Percentiles rank a stretch among this genome's conserved stretches.
Evolutionary conservation across 2,329 filamentous ascomycete genomes (phyloP).

Genomic region (Monilinia aucupariae): DNA sequence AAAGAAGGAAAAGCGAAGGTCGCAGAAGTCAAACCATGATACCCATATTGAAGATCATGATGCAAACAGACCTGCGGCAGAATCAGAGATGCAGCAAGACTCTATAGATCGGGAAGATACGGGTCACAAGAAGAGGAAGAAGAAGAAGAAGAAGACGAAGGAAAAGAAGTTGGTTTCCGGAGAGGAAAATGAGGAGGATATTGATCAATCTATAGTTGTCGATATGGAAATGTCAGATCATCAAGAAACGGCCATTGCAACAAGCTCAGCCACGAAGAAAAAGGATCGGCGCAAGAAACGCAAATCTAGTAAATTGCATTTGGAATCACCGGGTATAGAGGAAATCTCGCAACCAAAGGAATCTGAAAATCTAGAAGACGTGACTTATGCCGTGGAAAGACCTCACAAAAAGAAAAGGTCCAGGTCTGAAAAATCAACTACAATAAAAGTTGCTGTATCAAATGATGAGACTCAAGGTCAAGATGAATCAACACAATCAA

Average conservation of each 20-base stretch:
- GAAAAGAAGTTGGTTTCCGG: background rate
- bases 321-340: background rate
- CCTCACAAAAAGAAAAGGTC: background rate
- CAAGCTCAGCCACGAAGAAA: background rate
- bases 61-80: background rate
- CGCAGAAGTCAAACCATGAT: background rate
- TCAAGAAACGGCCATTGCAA: background rate
- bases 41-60: background rate
- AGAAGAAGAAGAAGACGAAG: constrained; percentile 5
- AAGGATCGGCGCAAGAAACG: background rate
- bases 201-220: background rate
- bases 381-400: background rate
- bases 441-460: background rate
- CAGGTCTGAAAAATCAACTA: background rate
- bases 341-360: background rate
- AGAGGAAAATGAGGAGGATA: background rate
- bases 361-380: background rate
- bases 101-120: background rate
- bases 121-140: background rate
- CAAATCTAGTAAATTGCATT: background rate
- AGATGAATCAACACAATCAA: background rate
- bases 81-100: background rate
- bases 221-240: background rate
- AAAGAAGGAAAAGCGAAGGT: constrained; percentile 1
- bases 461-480: background rate